These are phyloP conservation scores for Gorgonomyces haynaldii DNA, from an alignment of 192 early-diverging fungal species.

Conservation along the genomic window DNA sequence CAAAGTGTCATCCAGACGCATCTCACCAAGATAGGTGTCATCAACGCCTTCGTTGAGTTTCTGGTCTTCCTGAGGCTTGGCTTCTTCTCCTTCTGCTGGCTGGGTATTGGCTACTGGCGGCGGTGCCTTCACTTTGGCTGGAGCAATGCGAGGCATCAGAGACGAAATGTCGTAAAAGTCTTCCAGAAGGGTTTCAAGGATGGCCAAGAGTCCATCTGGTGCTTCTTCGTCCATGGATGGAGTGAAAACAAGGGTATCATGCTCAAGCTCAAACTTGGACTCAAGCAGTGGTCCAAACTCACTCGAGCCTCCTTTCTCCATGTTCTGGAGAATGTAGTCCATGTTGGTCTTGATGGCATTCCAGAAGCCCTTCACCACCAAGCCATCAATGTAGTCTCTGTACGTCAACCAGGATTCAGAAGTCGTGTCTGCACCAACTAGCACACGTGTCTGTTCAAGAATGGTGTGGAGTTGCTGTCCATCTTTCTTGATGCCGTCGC, in stretches of 20 bases:
- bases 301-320: slow-evolving; percentile 28
- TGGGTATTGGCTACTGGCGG: neutral
- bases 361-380: slow-evolving; percentile 45
- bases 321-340: slow-evolving; percentile 49
- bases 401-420: slow-evolving; percentile 38
- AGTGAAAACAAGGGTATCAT: slow-evolving; percentile 42
- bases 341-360: slow-evolving; percentile 39
- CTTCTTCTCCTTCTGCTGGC: slow-evolving; percentile 9
- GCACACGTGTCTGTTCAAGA: slow-evolving; percentile 35
- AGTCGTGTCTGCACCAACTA: slow-evolving; percentile 31
- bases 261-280: slow-evolving; percentile 47
- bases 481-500: slow-evolving; percentile 44
- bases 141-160: slow-evolving; percentile 41
- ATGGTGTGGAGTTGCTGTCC: slow-evolving; percentile 34
- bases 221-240: slow-evolving; percentile 51
- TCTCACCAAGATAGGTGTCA: slow-evolving; percentile 46
- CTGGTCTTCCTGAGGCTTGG: slow-evolving; percentile 11
- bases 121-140: slow-evolving; percentile 8
- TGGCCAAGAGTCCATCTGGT: slow-evolving; percentile 22
- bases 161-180: slow-evolving; percentile 46
- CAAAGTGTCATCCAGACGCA: slow-evolving; percentile 36
- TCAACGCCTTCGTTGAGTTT: slow-evolving; percentile 31
- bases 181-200: slow-evolving; percentile 37
- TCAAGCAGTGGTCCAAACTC: slow-evolving; percentile 48
- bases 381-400: slow-evolving; percentile 38